Evolutionary conservation across 805 yeast genomes (phyloP).

Genomic region (Spathaspora arborariae): DNA sequence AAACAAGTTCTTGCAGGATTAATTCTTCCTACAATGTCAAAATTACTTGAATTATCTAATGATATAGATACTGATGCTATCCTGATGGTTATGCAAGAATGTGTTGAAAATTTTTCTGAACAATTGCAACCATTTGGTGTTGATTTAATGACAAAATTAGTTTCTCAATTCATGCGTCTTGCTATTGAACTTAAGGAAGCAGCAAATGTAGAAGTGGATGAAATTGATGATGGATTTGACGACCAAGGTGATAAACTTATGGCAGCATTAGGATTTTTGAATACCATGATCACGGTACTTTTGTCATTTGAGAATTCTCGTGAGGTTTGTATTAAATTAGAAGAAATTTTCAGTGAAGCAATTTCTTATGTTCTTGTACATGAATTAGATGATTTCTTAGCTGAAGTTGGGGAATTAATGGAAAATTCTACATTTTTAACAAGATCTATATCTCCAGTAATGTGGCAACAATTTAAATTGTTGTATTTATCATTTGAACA

Average conservation of each 20-base stretch:
- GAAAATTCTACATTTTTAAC: slow-evolving; percentile 44
- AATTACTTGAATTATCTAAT: slow-evolving; percentile 67
- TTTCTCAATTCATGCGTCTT: slow-evolving; percentile 58
- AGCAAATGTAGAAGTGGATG: slow-evolving; percentile 22
- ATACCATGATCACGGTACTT: slow-evolving; percentile 78
- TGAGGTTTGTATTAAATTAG: slow-evolving; percentile 60
- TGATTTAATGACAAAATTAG: slow-evolving; percentile 50
- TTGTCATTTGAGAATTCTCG: slow-evolving; percentile 78
- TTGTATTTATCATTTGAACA: slow-evolving; percentile 29
- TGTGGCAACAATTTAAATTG: slow-evolving; percentile 69
- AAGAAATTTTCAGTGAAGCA: slow-evolving; percentile 66
- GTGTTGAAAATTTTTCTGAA: slow-evolving; percentile 83
- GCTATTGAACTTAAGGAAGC: slow-evolving; percentile 53
- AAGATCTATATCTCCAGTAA: slow-evolving; percentile 48
- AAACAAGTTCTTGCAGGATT: slow-evolving; percentile 62
- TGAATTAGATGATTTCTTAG: slow-evolving; percentile 66
- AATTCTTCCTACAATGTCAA: slow-evolving; percentile 80
- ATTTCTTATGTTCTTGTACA: slow-evolving; percentile 63
- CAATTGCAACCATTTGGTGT: slow-evolving; percentile 84
- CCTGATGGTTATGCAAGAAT: slow-evolving; percentile 90
- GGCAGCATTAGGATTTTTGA: slow-evolving; percentile 78
- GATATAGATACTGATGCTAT: slow-evolving; percentile 84
- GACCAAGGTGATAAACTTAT: slow-evolving; percentile 62
- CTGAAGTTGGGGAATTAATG: slow-evolving; percentile 70
- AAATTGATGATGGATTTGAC: slow-evolving; percentile 23